phyloP scores from a whole-genome alignment of 768 basidiomycete genomes.

The Pilatotrama ljubarskyi region DNA sequence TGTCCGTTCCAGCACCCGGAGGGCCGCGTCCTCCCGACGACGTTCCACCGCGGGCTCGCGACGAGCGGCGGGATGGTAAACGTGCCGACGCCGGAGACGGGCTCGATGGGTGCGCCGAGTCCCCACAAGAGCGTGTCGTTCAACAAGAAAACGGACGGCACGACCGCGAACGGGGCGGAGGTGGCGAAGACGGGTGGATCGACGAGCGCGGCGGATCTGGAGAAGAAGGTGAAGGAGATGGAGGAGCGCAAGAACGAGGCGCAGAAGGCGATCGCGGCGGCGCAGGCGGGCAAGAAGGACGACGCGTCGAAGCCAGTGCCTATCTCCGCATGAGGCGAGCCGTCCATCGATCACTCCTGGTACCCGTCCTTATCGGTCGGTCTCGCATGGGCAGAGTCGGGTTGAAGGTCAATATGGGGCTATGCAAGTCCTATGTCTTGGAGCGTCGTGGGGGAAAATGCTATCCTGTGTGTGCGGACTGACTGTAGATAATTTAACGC shows the following conservation, averaged over 20 bases:
- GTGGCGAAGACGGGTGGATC: constrained; percentile 33
- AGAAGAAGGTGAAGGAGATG: constrained; percentile 59
- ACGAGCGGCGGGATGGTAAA: constrained; percentile 60
- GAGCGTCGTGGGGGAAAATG: neutral
- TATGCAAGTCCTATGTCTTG: neutral
- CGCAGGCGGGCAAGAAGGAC: constrained; percentile 64
- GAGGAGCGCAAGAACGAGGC: constrained; percentile 64
- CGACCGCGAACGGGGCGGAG: constrained; percentile 22
- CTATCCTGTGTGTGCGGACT: neutral
- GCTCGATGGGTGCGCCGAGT: constrained; percentile 63
- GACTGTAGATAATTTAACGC: constrained; percentile 9
- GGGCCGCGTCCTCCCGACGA: constrained; percentile 73
- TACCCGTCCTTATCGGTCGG: too few relatives aligned
- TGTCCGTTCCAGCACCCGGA: constrained; percentile 90
- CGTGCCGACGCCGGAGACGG: constrained; percentile 62
- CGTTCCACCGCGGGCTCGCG: constrained; percentile 79
- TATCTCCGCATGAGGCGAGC: constrained; percentile 31
- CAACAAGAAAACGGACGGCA: constrained; percentile 42
- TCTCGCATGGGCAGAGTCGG: too few relatives aligned
- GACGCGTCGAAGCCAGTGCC: constrained; percentile 48
- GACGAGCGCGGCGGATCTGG: constrained; percentile 38
- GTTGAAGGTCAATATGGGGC: neutral
- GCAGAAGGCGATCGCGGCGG: constrained; percentile 66
- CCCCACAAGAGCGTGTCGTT: constrained; percentile 73
- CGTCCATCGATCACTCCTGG: too few relatives aligned